These are phyloP conservation scores for Backusella tarrabulga DNA, from an alignment of 192 early-diverging fungal genomes.

Conservation along the genomic window DNA sequence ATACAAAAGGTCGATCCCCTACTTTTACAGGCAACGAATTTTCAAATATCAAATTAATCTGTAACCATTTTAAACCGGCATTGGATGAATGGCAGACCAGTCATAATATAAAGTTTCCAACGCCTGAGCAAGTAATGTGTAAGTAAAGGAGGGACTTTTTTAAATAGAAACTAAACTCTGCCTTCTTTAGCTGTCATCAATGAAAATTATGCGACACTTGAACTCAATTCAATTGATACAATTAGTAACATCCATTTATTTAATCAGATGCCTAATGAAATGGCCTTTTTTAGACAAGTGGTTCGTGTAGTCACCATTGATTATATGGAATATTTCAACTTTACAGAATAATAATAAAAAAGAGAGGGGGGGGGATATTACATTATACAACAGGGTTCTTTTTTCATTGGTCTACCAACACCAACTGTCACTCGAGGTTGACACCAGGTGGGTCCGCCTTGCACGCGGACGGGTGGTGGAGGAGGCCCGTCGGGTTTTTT, in stretches of 20 bases:
- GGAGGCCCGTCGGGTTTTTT: not conserved
- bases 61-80: conserved; percentile 31
- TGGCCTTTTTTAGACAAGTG: conserved; percentile 33
- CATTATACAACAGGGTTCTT: not conserved
- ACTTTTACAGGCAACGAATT: conserved; percentile 4
- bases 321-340: conserved; percentile 16
- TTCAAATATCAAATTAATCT: conserved; percentile 27
- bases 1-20: not conserved
- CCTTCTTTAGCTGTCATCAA: conserved; percentile 25
- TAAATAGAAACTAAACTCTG: not conserved
- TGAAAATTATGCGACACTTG: conserved; percentile 28
- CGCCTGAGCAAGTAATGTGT: conserved; percentile 33
- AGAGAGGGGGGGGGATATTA: not conserved
- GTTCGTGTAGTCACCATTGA: conserved; percentile 28
- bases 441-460: conserved; percentile 9
- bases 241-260: conserved; percentile 13
- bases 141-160: not conserved
- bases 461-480: not conserved
- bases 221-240: conserved; percentile 18
- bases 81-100: conserved; percentile 30
- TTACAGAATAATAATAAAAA: not conserved
- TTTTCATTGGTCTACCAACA: not conserved
- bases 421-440: not conserved
- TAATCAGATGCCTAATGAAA: conserved; percentile 34
- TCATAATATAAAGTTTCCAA: conserved; percentile 22